phyloP scores from a whole-genome alignment of 2,329 filamentous ascomycete species.

The Colletotrichum higginsianum region DNA sequence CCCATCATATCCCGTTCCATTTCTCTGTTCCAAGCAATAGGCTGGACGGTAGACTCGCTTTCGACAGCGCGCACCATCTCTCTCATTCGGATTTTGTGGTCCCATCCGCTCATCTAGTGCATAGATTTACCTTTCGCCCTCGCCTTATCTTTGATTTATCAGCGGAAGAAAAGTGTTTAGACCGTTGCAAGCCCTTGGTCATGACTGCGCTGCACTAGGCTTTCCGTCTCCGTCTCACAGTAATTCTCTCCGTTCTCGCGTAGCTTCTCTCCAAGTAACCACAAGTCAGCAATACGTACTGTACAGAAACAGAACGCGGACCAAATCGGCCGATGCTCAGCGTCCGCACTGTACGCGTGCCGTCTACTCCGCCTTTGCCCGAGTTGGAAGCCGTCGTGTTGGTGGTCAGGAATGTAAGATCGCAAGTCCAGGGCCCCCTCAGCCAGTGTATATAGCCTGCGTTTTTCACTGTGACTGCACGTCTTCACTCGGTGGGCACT shows the following conservation, averaged over 20 bases:
- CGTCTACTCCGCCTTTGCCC: not conserved
- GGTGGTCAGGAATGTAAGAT: conserved; percentile 10
- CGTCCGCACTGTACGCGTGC: conserved; percentile 23
- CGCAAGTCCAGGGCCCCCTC: conserved; percentile 15
- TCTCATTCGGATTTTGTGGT: not conserved
- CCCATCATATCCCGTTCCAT: conserved; percentile 31
- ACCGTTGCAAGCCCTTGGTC: conserved; percentile 9
- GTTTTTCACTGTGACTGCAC: conserved; percentile 30
- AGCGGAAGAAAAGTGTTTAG: conserved; percentile 25
- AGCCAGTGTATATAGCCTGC: conserved; percentile 26
- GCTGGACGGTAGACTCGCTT: conserved; percentile 18
- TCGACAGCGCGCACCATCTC: conserved; percentile 25
- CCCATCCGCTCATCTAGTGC: not conserved
- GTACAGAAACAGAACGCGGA: not conserved
- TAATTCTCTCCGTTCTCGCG: not conserved
- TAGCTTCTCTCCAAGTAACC: not conserved
- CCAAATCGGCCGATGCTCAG: not conserved
- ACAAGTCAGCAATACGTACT: not conserved
- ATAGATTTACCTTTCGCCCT: conserved; percentile 8
- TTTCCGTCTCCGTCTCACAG: not conserved
- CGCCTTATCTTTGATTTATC: conserved; percentile 34
- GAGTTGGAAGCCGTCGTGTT: not conserved
- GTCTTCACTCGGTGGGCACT: conserved; percentile 1
- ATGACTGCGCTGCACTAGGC: not conserved
- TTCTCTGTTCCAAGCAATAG: conserved; percentile 13